These are phyloP conservation scores for Discostella stelligeroides DNA, from an alignment of 108 stramenopile species.

Conservation along the genomic window DNA sequence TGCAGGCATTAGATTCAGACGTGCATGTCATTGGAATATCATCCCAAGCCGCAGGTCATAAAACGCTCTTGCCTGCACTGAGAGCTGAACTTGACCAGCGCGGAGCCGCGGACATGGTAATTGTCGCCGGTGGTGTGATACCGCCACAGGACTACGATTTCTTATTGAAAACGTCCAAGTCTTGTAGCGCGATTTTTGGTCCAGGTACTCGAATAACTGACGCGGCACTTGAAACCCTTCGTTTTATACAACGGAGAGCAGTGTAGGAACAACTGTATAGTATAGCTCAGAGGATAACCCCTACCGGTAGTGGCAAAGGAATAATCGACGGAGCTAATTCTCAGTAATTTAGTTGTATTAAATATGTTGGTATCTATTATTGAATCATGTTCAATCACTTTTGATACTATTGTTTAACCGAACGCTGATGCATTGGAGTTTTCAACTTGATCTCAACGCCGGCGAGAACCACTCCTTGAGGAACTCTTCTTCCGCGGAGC, in stretches of 20 bases:
- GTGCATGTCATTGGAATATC: constrained; percentile 97
- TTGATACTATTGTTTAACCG: too few species aligned
- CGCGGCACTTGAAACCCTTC: constrained; percentile 82
- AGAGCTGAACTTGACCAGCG: constrained; percentile 80
- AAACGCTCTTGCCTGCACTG: constrained; percentile 93
- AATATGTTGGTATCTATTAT: too few species aligned
- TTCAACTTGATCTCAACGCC: constrained; percentile 4
- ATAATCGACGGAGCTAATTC: too few species aligned
- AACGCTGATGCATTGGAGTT: background rate
- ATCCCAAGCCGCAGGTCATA: constrained; percentile 97
- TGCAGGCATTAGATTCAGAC: constrained; percentile 95
- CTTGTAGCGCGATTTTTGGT: constrained; percentile 92
- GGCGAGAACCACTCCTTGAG: constrained; percentile 36
- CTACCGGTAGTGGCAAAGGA: too few species aligned
- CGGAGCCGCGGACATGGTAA: constrained; percentile 87
- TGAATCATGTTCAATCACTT: too few species aligned
- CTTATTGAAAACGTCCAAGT: constrained; percentile 77
- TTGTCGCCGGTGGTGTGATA: constrained; percentile 97
- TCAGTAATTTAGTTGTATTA: too few species aligned
- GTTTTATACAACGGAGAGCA: constrained; percentile 56
- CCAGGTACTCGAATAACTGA: constrained; percentile 95
- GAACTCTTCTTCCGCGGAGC: constrained; percentile 46
- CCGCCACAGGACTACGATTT: constrained; percentile 94
- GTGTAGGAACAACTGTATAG: background rate
- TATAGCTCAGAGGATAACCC: too few species aligned